phyloP scores from a whole-genome alignment of 1,284 basidiomycete genomes.

The Irpex sp. region DNA sequence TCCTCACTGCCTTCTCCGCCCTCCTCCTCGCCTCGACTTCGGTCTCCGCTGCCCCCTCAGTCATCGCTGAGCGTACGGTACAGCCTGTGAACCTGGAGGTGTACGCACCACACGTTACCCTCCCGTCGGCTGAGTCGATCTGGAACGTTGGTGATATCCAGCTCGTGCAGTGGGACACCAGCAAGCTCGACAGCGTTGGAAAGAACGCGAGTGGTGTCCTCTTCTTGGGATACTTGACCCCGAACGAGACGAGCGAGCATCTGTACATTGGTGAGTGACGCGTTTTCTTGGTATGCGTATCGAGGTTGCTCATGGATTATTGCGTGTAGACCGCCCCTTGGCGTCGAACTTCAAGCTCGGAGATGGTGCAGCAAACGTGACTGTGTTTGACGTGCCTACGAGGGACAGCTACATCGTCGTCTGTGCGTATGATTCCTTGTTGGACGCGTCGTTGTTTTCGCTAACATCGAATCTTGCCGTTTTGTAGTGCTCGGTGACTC shows the following conservation, averaged over 20 bases:
- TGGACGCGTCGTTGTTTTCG: background rate
- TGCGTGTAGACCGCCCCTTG: slow-evolving; percentile 31
- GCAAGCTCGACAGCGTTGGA: slow-evolving; percentile 27
- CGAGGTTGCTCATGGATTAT: too few species aligned
- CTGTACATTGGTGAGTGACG: slow-evolving; percentile 35
- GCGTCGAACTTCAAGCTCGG: slow-evolving; percentile 32
- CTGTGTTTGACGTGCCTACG: slow-evolving; percentile 28
- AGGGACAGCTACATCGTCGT: slow-evolving; percentile 35
- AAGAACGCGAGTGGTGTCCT: slow-evolving; percentile 28
- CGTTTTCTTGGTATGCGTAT: background rate
- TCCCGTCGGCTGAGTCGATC: slow-evolving; percentile 21
- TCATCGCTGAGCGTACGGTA: slow-evolving; percentile 15
- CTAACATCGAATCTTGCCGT: background rate
- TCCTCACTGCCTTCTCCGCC: background rate
- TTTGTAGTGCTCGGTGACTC: slow-evolving; percentile 14
- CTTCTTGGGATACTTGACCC: slow-evolving; percentile 33
- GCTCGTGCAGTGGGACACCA: slow-evolving; percentile 40
- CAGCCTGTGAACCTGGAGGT: slow-evolving; percentile 31
- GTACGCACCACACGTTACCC: slow-evolving; percentile 42
- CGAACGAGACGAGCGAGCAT: slow-evolving; percentile 30
- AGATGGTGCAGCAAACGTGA: slow-evolving; percentile 28
- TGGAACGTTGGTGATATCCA: slow-evolving; percentile 38
- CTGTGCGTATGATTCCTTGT: slow-evolving; percentile 26
- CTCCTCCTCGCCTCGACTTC: background rate
- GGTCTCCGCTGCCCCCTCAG: slow-evolving; percentile 25